phyloP scores from a whole-genome alignment of 164 flowering plant species.

The Sedum album region DNA sequence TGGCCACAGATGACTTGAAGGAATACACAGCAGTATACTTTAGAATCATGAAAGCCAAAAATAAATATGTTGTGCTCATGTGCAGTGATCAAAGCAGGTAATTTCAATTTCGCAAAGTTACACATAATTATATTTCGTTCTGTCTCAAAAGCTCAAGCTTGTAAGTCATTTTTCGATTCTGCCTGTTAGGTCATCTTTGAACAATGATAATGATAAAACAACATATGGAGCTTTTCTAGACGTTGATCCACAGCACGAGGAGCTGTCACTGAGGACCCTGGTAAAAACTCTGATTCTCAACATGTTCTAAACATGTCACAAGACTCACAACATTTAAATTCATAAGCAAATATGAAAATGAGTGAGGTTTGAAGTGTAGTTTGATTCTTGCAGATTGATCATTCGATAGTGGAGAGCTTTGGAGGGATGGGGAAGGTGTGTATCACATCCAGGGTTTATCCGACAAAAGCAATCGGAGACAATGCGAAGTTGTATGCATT shows the following conservation, averaged over 20 bases:
- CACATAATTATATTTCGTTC: too few species aligned
- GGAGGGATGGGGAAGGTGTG: slow-evolving; percentile 29
- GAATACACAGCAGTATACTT: slow-evolving; percentile 55
- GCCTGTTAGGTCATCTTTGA: slow-evolving; percentile 32
- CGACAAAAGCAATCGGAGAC: slow-evolving; percentile 21
- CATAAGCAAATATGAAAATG: too few species aligned
- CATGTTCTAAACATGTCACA: too few species aligned
- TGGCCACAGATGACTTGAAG: slow-evolving; percentile 37
- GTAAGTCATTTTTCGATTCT: not conserved
- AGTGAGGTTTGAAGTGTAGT: too few species aligned
- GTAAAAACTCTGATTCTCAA: slow-evolving; percentile 17
- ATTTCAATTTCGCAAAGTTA: not conserved
- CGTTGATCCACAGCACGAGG: slow-evolving; percentile 24
- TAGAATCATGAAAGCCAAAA: slow-evolving; percentile 32
- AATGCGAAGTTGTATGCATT: slow-evolving; percentile 27
- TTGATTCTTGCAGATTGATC: slow-evolving; percentile 49
- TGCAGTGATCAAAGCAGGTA: slow-evolving; percentile 69
- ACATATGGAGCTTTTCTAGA: slow-evolving; percentile 36
- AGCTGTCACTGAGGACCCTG: slow-evolving; percentile 26
- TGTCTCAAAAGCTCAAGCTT: not conserved
- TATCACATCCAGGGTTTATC: slow-evolving; percentile 46
- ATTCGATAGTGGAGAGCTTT: slow-evolving; percentile 43
- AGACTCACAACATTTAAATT: too few species aligned
- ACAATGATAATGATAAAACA: slow-evolving; percentile 23
- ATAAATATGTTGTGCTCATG: slow-evolving; percentile 42